These are phyloP conservation scores for Aureobasidium vineae DNA, from an alignment of 2,329 filamentous ascomycete species.

Conservation along the genomic window DNA sequence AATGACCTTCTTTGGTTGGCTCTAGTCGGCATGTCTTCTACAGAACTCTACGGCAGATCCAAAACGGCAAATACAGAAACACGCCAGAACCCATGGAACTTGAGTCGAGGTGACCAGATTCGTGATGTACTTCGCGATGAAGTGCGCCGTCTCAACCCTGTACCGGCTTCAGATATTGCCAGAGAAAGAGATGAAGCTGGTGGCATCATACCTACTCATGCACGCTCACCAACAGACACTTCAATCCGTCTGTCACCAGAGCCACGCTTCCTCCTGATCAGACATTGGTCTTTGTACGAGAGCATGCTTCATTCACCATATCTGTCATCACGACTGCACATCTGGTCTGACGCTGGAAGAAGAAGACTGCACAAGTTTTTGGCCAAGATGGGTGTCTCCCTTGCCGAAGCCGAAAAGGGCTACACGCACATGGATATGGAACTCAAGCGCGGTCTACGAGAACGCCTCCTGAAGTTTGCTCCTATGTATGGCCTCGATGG, in stretches of 20 bases:
- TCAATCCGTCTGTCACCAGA: constrained; percentile 91
- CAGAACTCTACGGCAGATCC: constrained; percentile 73
- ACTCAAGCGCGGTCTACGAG: constrained; percentile 80
- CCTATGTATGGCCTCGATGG: constrained; percentile 92
- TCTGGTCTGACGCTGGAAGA: constrained; percentile 87
- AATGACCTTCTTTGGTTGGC: constrained; percentile 94
- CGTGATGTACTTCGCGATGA: constrained; percentile 87
- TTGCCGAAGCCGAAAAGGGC: constrained; percentile 90
- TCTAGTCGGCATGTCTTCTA: constrained; percentile 91
- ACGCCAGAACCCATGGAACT: constrained; percentile 21
- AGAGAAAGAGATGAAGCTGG: constrained; percentile 66
- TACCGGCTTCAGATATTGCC: constrained; percentile 56
- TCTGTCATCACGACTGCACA: constrained; percentile 83
- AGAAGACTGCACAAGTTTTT: constrained; percentile 91
- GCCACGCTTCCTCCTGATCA: constrained; percentile 84
- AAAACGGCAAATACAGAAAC: constrained; percentile 59
- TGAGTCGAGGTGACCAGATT: constrained; percentile 72
- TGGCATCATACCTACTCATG: constrained; percentile 86
- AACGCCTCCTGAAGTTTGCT: constrained; percentile 85
- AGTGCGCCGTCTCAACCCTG: constrained; percentile 87
- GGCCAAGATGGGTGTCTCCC: constrained; percentile 95
- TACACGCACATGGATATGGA: constrained; percentile 99
- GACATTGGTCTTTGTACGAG: constrained; percentile 97
- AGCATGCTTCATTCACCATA: constrained; percentile 98
- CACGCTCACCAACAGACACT: constrained; percentile 83